Evolutionary conservation across 306 rosid species (phyloP), one percentile per base, ranked within the genome.

Genomic region (Rubus parviflorus): DNA sequence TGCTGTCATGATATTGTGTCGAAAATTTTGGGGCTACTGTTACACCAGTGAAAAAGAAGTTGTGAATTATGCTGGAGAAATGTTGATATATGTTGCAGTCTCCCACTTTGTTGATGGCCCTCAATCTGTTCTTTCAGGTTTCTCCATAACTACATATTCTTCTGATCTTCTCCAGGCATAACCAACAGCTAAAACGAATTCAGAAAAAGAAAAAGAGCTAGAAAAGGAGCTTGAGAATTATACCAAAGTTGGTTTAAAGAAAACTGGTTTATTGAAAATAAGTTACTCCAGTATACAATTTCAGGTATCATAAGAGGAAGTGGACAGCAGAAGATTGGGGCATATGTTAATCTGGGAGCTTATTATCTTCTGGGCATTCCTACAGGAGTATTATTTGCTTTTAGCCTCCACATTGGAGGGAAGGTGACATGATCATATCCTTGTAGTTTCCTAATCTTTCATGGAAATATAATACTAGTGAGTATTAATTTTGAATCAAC

Each of bases 351-450:
- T 75, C 68, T 84, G 2, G 87, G 85, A 74, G 85, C 87, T 30
- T 84, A 81, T 64, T 84, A 77, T 72, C 48, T 81, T 52, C 6
- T 69, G 3, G 87, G 85, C 58, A 84, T 84, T 57, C 87, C 85
- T 41, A 14, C 41, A 5, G 72, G 80, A 41, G 52, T 84, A 2
- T 7, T 74, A 14, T 57, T 84, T 77, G 85, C 82, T 67, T 81
- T 84, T 65, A 53, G 11, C 23, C 71, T 73, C 75, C 85, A 78
- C 76, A 23, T 74, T 37, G 87, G 87, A 40, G 87, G 85, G 42
- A 77, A 84, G 85, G 85, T 84, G 47, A 54, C 46, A n/a, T 40
- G 67, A 15, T 30, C 63, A 12, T 6, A 1, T 66, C 4, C 43
- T 38, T 23, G 3, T n/a, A 41, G 65, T 72, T 54, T 72, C 41